Conservation (phyloP, 441 rosid genomes). For the Pelargonium fulgidum region DNA sequence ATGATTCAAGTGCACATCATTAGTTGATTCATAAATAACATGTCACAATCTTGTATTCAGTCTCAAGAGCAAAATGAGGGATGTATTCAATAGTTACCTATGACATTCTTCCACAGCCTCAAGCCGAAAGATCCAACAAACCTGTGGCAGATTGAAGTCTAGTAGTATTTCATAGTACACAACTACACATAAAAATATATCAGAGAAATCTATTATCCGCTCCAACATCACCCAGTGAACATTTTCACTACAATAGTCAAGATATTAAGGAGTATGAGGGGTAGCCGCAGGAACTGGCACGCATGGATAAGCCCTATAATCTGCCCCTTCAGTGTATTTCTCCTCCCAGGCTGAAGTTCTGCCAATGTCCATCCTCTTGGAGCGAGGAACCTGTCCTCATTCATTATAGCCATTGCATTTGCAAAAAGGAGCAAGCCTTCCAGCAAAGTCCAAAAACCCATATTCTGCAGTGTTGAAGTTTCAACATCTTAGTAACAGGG, state of each 20-base stretch:
- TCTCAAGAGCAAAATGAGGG: too few species aligned
- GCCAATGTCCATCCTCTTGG: constrained; percentile 73
- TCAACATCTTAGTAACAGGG: constrained; percentile 13
- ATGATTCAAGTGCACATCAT: too few species aligned
- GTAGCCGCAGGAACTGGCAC: constrained; percentile 72
- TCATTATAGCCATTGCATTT: constrained; percentile 77
- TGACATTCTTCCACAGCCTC: too few species aligned
- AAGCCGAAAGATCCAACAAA: too few species aligned
- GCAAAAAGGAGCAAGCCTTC: constrained; percentile 69
- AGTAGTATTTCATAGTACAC: not conserved
- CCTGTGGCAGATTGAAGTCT: not conserved
- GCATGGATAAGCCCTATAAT: constrained; percentile 72
- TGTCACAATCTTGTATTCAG: too few species aligned
- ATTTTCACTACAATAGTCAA: constrained; percentile 51
- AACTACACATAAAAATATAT: too few species aligned
- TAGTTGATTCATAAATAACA: too few species aligned
- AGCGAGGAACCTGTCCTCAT: constrained; percentile 71
- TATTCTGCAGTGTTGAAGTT: constrained; percentile 27
- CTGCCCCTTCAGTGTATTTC: constrained; percentile 65
- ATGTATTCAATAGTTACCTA: too few species aligned
- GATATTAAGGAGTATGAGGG: constrained; percentile 60
- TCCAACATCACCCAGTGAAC: constrained; percentile 39
- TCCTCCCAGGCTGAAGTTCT: constrained; percentile 47
- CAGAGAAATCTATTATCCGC: not conserved
- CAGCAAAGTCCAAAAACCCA: constrained; percentile 73